These are phyloP conservation scores for Bryoerythrophyllum caledonicum DNA, from an alignment of 225 moss, liverwort and hornwort genomes.

Conservation along the genomic window DNA sequence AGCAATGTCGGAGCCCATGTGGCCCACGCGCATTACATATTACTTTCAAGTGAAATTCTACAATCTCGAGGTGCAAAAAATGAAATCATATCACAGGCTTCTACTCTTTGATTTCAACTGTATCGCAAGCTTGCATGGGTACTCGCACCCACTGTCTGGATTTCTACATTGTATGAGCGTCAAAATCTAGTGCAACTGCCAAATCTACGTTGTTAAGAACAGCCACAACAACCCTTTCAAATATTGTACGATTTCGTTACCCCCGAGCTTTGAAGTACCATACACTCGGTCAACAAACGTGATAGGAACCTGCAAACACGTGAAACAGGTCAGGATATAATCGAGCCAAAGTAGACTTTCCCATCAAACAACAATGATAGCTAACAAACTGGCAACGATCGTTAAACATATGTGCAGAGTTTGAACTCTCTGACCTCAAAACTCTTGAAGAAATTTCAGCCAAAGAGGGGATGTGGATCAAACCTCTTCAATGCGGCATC, in stretches of 20 bases:
- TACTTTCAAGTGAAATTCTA: not conserved
- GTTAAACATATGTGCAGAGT: not conserved
- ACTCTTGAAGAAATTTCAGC: not conserved
- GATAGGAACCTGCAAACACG: slow-evolving; percentile 76
- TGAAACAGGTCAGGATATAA: slow-evolving; percentile 7
- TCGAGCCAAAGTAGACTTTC: not conserved
- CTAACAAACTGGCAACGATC: not conserved
- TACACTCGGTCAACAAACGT: slow-evolving; percentile 95
- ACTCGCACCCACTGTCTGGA: not conserved
- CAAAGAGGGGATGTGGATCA: not conserved
- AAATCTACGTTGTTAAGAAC: slow-evolving; percentile 78
- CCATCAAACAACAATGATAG: not conserved
- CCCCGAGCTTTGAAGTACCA: slow-evolving; percentile 93
- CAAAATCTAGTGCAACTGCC: not conserved
- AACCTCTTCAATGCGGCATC: slow-evolving; percentile 29
- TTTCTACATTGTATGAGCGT: slow-evolving; percentile 5
- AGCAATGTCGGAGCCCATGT: not conserved
- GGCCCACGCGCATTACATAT: not conserved
- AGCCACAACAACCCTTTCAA: slow-evolving; percentile 91
- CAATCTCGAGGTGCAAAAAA: slow-evolving; percentile 9
- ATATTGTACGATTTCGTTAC: slow-evolving; percentile 91
- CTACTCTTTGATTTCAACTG: not conserved
- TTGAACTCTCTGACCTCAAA: not conserved
- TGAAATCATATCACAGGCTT: not conserved
- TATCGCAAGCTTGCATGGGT: not conserved